These are phyloP conservation scores for Papiliotrema laurentii DNA, from an alignment of 1,284 basidiomycete species.

Conservation along the genomic window DNA sequence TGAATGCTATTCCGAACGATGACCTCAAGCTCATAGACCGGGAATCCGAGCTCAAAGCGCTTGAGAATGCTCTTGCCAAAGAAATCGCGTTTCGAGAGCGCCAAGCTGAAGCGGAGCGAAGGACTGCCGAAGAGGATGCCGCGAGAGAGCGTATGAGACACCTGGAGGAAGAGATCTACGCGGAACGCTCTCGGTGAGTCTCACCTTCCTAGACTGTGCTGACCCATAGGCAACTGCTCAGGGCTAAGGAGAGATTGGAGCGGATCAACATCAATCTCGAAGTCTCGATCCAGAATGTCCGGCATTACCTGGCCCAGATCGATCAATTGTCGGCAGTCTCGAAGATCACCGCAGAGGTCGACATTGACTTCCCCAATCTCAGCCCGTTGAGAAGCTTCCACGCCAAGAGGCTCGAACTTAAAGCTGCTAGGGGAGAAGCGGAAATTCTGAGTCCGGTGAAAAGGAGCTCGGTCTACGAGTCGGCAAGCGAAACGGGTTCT, in stretches of 20 bases:
- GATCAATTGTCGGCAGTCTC: constrained; percentile 26
- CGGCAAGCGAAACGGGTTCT: constrained; percentile 4
- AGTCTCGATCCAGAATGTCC: constrained; percentile 21
- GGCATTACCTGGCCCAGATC: constrained; percentile 28
- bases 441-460: constrained; percentile 6
- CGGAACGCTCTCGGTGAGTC: constrained; percentile 22
- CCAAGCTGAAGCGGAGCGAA: constrained; percentile 14
- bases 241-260: constrained; percentile 13
- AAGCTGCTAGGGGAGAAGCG: constrained; percentile 2
- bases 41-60: constrained; percentile 13
- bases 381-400: constrained; percentile 14
- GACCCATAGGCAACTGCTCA: constrained; percentile 3
- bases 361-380: constrained; percentile 19
- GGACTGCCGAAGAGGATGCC: constrained; percentile 16
- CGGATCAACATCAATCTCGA: constrained; percentile 11
- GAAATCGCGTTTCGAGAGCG: constrained; percentile 22
- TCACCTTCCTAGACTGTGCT: background rate
- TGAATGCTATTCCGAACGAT: background rate
- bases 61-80: constrained; percentile 15
- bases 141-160: constrained; percentile 13
- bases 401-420: background rate
- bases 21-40: constrained; percentile 5
- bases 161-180: constrained; percentile 27
- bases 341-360: constrained; percentile 24
- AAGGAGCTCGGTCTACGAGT: background rate